Evolutionary conservation across 2,329 filamentous ascomycete species (phyloP).

Genomic region (Passalora sequoiae): DNA sequence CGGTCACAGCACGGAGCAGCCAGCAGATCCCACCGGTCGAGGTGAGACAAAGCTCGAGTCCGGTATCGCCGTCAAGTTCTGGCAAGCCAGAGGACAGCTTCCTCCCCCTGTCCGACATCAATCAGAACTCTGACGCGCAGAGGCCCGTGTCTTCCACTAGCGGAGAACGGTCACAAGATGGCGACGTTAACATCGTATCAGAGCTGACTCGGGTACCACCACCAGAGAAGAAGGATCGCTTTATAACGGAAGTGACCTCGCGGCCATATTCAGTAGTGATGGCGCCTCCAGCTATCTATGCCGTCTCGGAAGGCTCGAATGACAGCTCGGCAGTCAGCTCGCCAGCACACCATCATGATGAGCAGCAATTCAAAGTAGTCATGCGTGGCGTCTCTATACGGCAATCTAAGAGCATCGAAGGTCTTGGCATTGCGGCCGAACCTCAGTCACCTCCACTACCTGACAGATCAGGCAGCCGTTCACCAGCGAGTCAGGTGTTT

Average conservation of each 20-base stretch:
- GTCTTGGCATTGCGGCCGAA: background rate
- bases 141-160: background rate
- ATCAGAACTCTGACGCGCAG: background rate
- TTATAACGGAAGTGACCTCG: constrained; percentile 9
- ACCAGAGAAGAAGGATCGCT: constrained; percentile 2
- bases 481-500: constrained; percentile 3
- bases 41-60: constrained; percentile 15
- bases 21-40: constrained; percentile 4
- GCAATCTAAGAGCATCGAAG: constrained; percentile 3
- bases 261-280: constrained; percentile 14
- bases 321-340: constrained; percentile 15
- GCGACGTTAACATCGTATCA: constrained; percentile 3
- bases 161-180: constrained; percentile 6
- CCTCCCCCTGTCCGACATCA: constrained; percentile 18
- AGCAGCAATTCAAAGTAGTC: constrained; percentile 10
- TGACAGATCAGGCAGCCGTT: background rate
- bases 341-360: background rate
- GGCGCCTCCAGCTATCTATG: constrained; percentile 17
- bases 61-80: constrained; percentile 17
- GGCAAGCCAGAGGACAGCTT: constrained; percentile 8
- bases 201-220: constrained; percentile 9
- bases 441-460: background rate
- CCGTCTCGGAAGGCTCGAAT: constrained; percentile 16
- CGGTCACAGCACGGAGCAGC: constrained; percentile 20
- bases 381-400: constrained; percentile 10